Conservation (phyloP, 2,329 filamentous ascomycete genomes). For the Fonsecaea monophora region DNA sequence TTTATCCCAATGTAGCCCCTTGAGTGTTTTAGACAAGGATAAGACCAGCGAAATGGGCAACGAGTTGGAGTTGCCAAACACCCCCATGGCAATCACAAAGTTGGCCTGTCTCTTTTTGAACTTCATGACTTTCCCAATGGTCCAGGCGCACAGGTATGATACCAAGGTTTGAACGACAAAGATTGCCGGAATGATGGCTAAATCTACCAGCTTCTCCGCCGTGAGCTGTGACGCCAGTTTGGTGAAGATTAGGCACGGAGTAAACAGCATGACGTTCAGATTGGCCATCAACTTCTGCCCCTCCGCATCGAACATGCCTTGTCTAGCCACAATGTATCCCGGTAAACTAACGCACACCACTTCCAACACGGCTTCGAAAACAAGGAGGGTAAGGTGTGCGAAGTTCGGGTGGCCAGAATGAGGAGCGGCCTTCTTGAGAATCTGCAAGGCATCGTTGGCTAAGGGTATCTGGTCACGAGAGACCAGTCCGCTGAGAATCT, state of each 20-base stretch:
- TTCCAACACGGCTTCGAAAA: conserved; percentile 93
- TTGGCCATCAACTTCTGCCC: conserved; percentile 97
- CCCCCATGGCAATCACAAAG: conserved; percentile 95
- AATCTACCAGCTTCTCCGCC: conserved; percentile 84
- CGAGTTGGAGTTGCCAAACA: conserved; percentile 98
- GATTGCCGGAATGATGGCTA: conserved; percentile 94
- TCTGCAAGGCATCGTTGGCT: conserved; percentile 22
- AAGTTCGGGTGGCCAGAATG: conserved; percentile 57
- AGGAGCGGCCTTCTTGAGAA: conserved; percentile 20
- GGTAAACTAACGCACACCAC: conserved; percentile 94
- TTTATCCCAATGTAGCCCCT: conserved; percentile 90
- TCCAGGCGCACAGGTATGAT: conserved; percentile 77
- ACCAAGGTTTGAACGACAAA: conserved; percentile 87
- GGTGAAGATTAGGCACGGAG: conserved; percentile 95
- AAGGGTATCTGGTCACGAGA: conserved; percentile 36
- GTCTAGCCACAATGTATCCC: conserved; percentile 86
- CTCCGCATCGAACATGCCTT: conserved; percentile 93
- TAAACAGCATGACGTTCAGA: conserved; percentile 94
- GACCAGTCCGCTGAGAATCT: conserved; percentile 28
- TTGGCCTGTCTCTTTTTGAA: conserved; percentile 87
- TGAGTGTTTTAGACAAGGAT: conserved; percentile 88
- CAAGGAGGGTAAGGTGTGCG: conserved; percentile 73
- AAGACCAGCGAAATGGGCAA: conserved; percentile 95
- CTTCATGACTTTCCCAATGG: conserved; percentile 75
- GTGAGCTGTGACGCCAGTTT: conserved; percentile 95